Evolutionary conservation across 331 rosid genomes (phyloP).

Genomic region (Malus hybrid): DNA sequence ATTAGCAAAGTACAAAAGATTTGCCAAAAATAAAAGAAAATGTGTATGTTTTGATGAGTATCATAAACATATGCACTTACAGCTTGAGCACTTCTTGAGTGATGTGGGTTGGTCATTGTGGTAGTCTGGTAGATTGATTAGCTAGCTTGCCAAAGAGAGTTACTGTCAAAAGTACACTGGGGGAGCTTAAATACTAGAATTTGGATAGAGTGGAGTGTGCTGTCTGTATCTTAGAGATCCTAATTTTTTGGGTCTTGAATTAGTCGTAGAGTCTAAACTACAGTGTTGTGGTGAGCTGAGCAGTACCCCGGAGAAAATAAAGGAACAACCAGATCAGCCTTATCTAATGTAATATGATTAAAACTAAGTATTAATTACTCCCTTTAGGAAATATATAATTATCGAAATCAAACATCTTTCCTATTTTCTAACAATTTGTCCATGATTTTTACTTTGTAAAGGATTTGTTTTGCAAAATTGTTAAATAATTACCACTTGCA

Average conservation of each 20-base stretch:
- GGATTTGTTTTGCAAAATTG: background rate
- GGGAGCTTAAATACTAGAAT: background rate
- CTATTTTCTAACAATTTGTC: background rate
- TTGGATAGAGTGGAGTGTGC: background rate
- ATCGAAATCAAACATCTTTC: background rate
- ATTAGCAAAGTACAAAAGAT: background rate
- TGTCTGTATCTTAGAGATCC: conserved; percentile 2
- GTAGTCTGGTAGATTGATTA: background rate
- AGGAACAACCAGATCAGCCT: background rate
- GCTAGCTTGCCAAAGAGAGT: background rate
- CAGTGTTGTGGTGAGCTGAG: background rate
- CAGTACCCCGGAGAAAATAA: background rate
- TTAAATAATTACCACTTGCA: too few relatives aligned
- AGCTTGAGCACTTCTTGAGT: background rate
- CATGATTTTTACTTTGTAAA: background rate
- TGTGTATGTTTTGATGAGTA: background rate
- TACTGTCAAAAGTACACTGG: background rate
- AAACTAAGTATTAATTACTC: background rate
- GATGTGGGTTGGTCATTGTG: background rate
- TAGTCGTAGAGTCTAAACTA: background rate
- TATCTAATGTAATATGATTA: background rate
- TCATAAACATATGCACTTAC: background rate
- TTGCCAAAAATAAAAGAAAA: background rate
- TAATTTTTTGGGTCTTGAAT: background rate
- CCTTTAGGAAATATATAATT: background rate